A percentile compares a stretch with the other conserved stretches of the same genome.
phyloP scores from a whole-genome alignment of 306 rosid genomes.

The Datisca glomerata region DNA sequence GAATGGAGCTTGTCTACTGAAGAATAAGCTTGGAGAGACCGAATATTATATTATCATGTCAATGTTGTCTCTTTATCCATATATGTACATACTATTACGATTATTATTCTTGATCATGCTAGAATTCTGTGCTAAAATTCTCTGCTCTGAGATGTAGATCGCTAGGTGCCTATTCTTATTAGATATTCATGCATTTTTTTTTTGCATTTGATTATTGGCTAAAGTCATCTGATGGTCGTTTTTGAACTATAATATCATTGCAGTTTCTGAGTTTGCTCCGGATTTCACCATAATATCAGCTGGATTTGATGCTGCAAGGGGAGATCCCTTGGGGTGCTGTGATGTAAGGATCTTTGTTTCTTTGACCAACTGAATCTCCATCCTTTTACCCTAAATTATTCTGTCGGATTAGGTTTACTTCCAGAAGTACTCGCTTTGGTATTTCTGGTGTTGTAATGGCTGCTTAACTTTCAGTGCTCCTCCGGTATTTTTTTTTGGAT shows the following conservation, averaged over 20 bases:
- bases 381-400: no score
- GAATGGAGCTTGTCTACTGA: not conserved
- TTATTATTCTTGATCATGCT: not conserved
- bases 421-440: no score
- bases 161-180: no score
- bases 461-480: no score
- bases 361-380: not conserved
- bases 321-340: constrained; percentile 94
- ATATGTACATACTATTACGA: not conserved
- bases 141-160: no score
- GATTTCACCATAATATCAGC: constrained; percentile 94
- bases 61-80: not conserved
- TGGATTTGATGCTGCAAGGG: constrained; percentile 99
- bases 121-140: no score
- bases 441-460: no score
- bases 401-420: no score
- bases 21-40: not conserved
- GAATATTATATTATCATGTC: not conserved
- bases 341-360: constrained; percentile 52
- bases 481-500: no score
- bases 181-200: no score
- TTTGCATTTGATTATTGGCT: no score
- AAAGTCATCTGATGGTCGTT: constrained; percentile 8
- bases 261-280: constrained; percentile 87
- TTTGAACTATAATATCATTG: constrained; percentile 20